Conservation (phyloP, 345 rosid genomes). For the Excoecaria cochinchinensis region DNA sequence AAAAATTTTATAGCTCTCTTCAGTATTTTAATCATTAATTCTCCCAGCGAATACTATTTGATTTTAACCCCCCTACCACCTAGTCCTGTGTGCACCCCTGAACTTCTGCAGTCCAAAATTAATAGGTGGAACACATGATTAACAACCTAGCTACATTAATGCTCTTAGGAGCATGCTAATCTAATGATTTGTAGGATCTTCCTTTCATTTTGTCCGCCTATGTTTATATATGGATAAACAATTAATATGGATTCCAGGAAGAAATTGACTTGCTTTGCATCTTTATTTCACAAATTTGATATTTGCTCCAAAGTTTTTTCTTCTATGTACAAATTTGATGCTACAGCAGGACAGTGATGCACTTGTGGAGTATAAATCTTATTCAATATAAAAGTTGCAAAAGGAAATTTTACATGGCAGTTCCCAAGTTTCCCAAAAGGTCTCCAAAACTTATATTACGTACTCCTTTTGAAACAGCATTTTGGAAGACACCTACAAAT, state of each 20-base stretch:
- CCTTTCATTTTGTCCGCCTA: not conserved
- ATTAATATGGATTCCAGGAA: not conserved
- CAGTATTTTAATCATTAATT: too few species aligned
- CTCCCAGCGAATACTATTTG: too few species aligned
- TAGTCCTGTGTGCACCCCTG: too few species aligned
- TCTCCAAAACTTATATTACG: constrained; percentile 91
- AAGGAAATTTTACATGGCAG: constrained; percentile 60
- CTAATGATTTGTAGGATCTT: not conserved
- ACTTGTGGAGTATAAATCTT: not conserved
- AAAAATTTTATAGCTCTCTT: too few species aligned
- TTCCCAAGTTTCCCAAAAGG: constrained; percentile 82
- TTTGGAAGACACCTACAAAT: constrained; percentile 69
- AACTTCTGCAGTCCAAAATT: not conserved
- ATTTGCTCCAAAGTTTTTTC: not conserved
- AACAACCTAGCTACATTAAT: not conserved
- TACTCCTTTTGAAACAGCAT: constrained; percentile 81
- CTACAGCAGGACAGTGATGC: not conserved
- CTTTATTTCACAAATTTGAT: not conserved
- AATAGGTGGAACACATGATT: not conserved
- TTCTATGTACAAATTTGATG: not conserved
- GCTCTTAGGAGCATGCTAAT: not conserved
- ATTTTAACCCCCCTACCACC: too few species aligned
- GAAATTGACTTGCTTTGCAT: not conserved
- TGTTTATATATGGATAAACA: not conserved
- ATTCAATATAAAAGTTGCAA: not conserved